Base-by-base conservation (phyloP, 106 monocot species). In the Gastrodia elata region DNA sequence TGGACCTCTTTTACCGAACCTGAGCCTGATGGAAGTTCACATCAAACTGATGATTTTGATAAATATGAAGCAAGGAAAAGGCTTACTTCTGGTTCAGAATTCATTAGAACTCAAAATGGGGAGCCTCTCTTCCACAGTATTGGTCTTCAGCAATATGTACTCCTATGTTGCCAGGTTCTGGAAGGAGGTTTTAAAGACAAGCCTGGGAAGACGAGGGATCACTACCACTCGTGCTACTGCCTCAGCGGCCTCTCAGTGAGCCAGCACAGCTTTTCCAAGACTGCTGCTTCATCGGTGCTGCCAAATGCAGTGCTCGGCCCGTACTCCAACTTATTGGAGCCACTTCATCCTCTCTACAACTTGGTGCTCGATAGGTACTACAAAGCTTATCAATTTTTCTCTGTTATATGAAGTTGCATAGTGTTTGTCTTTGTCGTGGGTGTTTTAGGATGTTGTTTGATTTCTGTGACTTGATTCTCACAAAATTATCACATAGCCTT, bases 141-240 rank as follows among this genome's bases (percentile, higher is more conserved):
- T 18, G 93, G 87, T n/a, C 80, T 98, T 82, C 98, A 98, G 64
- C 98, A 98, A 37, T 98, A 98, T 67, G 75, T 98, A 75, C 84
- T 98, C 38, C 77, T 98, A 55, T 91, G 93, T 67, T 91, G 88
- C 71, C 74, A 98, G 97, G 86, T 90, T 24, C 75, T 82, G 38
- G 97, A 98, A 39, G 97, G 97, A 78, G 97, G 97, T 11, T 83
- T 98, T 77, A 93, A 74, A 74, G 97, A 98, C 85, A 98, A 98
- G 48, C 97, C 97, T 32, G 93, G 88, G 18, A 93, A 91, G 77
- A 6, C 64, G 2, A 73, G 93, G 70, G 97, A 93, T 59, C 71
- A 84, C 61, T 98, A 93, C 40, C 98, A 98, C 80, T 70, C 97
- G 6, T 98, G 97, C 75, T 98, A 98, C 82, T 93, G 93, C 77